Evolutionary conservation across 192 early-diverging fungal genomes (phyloP), one percentile per base, ranked within the genome.

Genomic region (Umbelopsis sp.): DNA sequence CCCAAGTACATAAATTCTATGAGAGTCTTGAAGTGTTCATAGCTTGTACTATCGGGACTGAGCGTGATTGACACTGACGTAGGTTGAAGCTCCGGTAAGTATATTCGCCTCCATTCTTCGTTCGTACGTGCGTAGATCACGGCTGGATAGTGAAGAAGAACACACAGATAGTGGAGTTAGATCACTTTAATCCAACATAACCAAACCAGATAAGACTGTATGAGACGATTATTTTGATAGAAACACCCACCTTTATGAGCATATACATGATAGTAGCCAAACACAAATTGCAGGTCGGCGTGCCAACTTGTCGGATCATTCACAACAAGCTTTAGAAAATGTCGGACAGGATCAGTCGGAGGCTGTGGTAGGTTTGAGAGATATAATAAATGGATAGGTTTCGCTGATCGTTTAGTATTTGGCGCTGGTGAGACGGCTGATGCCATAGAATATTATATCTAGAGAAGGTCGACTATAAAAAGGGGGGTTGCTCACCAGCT

Each of bases 41-140:
- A 62, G 31, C 56, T 34, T 34, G 26, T n/a, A 34, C 20, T 31
- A 62, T 34, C 26, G 12, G 56, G 56, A 31, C 34, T 16, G 29
- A 62, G n/a, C 17, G 9, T 14, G 56, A 62, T 62, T 62, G 56
- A 34, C 17, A 31, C 12, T 11, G 56, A 32, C 26, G 31, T 17
- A 34, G 56, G 56, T 62, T 62, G 56, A 62, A 62, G 56, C 31
- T 62, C 56, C 56, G 56, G 56, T 20, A 62, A 62, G 34, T 32
- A 62, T 10, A 62, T 32, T 11, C 31, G 56, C 20, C 56, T 22
- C 56, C 56, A 62, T 62, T 62, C 56, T 62, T 62, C 56, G 26
- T 22, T 32, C 12, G 56, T 62, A 3, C 56, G 56, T 1, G 56
- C 31, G 29, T 34, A 62, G 9, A 62, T 17, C 12, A 62, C 14